These are phyloP conservation scores for Exophiala sp. DNA, from an alignment of 2,329 filamentous ascomycete species.

Conservation along the genomic window DNA sequence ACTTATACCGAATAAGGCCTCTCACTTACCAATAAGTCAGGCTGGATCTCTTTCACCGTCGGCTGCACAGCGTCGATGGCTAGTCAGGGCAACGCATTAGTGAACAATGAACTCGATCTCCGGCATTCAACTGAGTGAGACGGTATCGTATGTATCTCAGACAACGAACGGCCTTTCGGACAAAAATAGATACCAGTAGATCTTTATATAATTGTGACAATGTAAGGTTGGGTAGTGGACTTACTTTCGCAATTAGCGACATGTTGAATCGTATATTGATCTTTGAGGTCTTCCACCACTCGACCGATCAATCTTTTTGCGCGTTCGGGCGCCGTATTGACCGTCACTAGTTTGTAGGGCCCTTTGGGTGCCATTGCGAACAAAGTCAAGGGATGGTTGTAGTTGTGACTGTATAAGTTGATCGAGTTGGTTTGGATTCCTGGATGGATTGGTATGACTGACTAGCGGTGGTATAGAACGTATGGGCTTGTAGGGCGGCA, in stretches of 20 bases:
- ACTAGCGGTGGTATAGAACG: too few relatives aligned
- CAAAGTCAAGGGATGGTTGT: background rate
- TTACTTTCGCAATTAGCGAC: slow-evolving; percentile 57
- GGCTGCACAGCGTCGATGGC: slow-evolving; percentile 52
- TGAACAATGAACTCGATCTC: background rate
- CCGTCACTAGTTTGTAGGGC: slow-evolving; percentile 59
- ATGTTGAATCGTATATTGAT: slow-evolving; percentile 58
- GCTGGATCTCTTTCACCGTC: slow-evolving; percentile 49
- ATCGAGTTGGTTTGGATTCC: too few relatives aligned
- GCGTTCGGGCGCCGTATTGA: slow-evolving; percentile 62
- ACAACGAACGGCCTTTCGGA: too few relatives aligned
- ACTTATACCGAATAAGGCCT: too few relatives aligned
- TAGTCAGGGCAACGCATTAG: slow-evolving; percentile 24
- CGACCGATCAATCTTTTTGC: slow-evolving; percentile 58
- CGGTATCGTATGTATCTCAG: too few relatives aligned
- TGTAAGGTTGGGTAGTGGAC: too few relatives aligned
- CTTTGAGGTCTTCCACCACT: slow-evolving; percentile 56
- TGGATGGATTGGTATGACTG: too few relatives aligned
- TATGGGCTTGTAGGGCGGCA: too few relatives aligned
- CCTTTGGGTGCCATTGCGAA: slow-evolving; percentile 41
- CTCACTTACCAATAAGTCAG: slow-evolving; percentile 51
- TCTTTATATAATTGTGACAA: too few relatives aligned
- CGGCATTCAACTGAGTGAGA: too few relatives aligned
- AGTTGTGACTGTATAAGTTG: background rate
- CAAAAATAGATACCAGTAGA: too few relatives aligned